phyloP scores from a whole-genome alignment of 2,329 filamentous ascomycete genomes.

The Colletotrichum melonis region DNA sequence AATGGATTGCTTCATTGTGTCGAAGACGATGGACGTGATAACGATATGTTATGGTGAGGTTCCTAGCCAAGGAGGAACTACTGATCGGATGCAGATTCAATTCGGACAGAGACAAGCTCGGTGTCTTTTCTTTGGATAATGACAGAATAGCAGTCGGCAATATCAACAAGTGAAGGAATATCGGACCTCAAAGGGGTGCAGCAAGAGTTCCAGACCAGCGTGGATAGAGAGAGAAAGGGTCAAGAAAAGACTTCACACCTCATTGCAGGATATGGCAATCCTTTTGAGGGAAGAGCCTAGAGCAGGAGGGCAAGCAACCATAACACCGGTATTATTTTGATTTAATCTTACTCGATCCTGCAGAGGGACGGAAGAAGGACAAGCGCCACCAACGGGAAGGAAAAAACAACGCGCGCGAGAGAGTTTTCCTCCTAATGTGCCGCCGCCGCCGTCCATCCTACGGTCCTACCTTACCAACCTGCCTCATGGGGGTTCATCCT shows the following conservation, averaged over 20 bases:
- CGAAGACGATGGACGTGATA: slow-evolving; percentile 15
- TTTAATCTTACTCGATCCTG: slow-evolving; percentile 1
- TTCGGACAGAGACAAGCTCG: background rate
- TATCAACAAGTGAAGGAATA: slow-evolving; percentile 18
- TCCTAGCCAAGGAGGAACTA: slow-evolving; percentile 9
- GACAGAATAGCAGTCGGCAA: slow-evolving; percentile 15
- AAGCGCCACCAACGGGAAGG: background rate
- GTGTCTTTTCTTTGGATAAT: slow-evolving; percentile 5
- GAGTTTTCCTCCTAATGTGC: background rate
- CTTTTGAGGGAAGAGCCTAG: background rate
- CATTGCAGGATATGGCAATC: background rate
- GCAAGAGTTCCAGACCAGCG: slow-evolving; percentile 23
- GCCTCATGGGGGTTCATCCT: background rate
- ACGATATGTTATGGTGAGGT: background rate
- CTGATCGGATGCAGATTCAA: background rate
- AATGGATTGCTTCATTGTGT: slow-evolving; percentile 36
- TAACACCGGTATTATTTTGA: background rate
- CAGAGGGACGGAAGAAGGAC: slow-evolving; percentile 10
- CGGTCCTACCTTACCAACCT: background rate
- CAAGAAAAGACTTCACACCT: background rate
- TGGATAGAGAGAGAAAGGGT: slow-evolving; percentile 4
- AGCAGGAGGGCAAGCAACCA: background rate
- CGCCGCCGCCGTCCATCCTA: too few species aligned
- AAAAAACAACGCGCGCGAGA: slow-evolving; percentile 9
- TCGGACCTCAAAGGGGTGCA: slow-evolving; percentile 7